Evolutionary conservation across 2,329 filamentous ascomycete genomes (phyloP).

Genomic region (Clonostachys rhizophaga): DNA sequence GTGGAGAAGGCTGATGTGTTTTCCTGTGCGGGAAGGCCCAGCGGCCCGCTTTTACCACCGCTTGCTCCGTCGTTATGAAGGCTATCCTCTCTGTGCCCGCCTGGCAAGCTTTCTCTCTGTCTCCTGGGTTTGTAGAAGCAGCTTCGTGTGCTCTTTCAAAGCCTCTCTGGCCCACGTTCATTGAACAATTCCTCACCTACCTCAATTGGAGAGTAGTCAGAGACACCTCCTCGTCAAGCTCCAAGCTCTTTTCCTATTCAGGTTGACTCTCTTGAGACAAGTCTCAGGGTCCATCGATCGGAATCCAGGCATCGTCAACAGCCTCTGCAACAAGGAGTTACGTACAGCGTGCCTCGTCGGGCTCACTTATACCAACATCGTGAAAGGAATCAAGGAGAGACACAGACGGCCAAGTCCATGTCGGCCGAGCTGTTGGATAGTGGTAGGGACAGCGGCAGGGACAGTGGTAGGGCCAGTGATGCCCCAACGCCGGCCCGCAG

Average conservation of each 20-base stretch:
- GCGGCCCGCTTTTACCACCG: slow-evolving; percentile 1
- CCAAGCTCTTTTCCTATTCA: background rate
- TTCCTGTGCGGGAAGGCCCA: background rate
- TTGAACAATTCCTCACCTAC: too few species aligned
- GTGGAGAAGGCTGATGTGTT: background rate
- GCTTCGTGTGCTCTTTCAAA: too few species aligned
- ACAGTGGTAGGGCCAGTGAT: slow-evolving; percentile 17
- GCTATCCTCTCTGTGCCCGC: too few species aligned
- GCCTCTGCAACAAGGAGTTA: background rate
- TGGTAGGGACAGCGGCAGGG: slow-evolving; percentile 14
- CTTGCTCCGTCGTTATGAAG: background rate
- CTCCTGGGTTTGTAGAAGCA: too few species aligned
- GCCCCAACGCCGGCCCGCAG: slow-evolving; percentile 22
- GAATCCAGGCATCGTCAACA: background rate
- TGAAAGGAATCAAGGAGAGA: too few species aligned
- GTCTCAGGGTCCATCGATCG: slow-evolving; percentile 1
- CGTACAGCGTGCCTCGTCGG: background rate
- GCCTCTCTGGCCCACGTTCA: too few species aligned
- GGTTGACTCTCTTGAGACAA: slow-evolving; percentile 1
- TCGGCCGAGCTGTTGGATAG: slow-evolving; percentile 9
- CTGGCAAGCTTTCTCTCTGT: too few species aligned
- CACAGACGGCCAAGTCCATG: background rate
- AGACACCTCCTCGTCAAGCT: background rate
- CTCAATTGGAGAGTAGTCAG: too few species aligned
- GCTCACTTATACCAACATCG: background rate